phyloP scores from a whole-genome alignment of 129 eudicot genomes.

The Flaveria trinervia region DNA sequence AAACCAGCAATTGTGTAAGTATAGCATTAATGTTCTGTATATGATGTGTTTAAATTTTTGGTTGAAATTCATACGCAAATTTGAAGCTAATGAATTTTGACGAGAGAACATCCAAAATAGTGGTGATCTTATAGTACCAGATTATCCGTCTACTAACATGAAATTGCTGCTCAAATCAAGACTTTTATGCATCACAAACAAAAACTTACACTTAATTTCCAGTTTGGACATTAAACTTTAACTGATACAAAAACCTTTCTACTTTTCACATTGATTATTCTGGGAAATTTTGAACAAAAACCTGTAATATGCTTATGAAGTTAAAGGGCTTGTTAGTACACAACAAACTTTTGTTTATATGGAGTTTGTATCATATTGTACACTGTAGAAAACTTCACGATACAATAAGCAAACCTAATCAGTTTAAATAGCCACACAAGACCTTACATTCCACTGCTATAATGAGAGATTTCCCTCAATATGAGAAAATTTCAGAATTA shows the following conservation, averaged over 20 bases:
- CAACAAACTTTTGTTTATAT: too few species aligned
- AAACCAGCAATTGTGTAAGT: conserved; percentile 8
- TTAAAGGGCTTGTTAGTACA: neutral
- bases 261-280: neutral
- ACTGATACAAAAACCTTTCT: neutral
- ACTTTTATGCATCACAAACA: neutral
- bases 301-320: neutral
- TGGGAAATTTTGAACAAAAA: neutral
- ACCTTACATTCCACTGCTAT: too few species aligned
- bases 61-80: neutral
- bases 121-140: neutral
- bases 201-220: conserved; percentile 2
- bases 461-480: too few species aligned
- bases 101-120: conserved; percentile 21
- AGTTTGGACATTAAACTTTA: neutral
- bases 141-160: neutral
- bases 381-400: too few species aligned
- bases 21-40: conserved; percentile 16
- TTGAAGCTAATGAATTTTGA: conserved; percentile 2
- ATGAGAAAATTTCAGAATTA: too few species aligned
- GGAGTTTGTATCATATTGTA: too few species aligned
- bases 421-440: too few species aligned
- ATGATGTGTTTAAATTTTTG: neutral
- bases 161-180: neutral
- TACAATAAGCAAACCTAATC: too few species aligned